A percentile compares a stretch with the other conserved stretches of the same genome.
Evolutionary conservation across 1,284 basidiomycete genomes (phyloP).

Genomic region (Marasmius sp.): DNA sequence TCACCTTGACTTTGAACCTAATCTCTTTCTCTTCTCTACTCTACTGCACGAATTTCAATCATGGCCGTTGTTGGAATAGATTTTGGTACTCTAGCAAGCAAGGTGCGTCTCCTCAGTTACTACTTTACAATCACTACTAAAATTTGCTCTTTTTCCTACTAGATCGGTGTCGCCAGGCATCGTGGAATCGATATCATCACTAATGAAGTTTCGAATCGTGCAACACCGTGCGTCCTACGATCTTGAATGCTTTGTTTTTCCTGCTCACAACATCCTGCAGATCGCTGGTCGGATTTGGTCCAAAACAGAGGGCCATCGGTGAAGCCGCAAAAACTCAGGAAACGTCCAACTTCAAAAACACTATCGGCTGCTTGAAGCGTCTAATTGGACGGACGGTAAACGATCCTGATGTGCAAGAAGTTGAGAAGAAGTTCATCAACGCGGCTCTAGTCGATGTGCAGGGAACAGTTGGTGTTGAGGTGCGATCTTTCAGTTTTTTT

Average conservation of each 20-base stretch:
- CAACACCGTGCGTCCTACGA: conserved; percentile 73
- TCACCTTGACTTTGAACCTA: background rate
- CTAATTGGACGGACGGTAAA: conserved; percentile 76
- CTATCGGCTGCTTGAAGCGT: conserved; percentile 87
- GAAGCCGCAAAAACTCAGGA: conserved; percentile 95
- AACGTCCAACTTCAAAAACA: conserved; percentile 97
- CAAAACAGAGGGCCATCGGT: conserved; percentile 85
- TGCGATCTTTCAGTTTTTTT: conserved; percentile 33
- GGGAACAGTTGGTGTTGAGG: conserved; percentile 83
- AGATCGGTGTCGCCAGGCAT: conserved; percentile 93
- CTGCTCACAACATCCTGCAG: conserved; percentile 37
- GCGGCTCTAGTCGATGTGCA: conserved; percentile 80
- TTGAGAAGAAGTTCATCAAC: conserved; percentile 89
- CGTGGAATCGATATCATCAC: conserved; percentile 93
- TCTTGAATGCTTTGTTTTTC: background rate
- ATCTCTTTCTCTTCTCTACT: background rate
- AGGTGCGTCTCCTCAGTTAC: conserved; percentile 38
- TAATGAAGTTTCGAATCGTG: conserved; percentile 94
- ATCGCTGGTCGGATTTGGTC: conserved; percentile 90
- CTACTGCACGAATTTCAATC: background rate
- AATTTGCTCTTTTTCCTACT: conserved; percentile 14
- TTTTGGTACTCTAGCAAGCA: conserved; percentile 85
- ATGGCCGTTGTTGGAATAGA: conserved; percentile 92
- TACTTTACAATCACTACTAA: conserved; percentile 10
- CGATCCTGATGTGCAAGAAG: conserved; percentile 77